Base-by-base conservation (phyloP, 1,284 basidiomycete genomes). In the Melampsora americana region DNA sequence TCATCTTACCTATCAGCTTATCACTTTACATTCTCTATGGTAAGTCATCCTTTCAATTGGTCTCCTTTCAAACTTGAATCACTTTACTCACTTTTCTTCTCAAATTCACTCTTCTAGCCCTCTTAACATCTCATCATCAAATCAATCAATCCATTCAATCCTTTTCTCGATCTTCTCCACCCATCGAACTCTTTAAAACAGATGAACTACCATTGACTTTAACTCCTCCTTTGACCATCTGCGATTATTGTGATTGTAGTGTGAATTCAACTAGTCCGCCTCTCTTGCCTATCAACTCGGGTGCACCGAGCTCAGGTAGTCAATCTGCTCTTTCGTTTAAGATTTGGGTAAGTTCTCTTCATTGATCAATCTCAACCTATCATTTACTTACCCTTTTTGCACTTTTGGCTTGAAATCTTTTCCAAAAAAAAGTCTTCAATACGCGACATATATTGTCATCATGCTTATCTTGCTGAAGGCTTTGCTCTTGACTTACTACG, bases 401-500 rank as follows among this genome's bases (percentile, higher is more conserved):
- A n/a, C n/a, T n/a, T n/a, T 48, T 59, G n/a, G 50, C 53, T 32
- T 69, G 26, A 35, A 11, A 0, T 68, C n/a, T 56, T 69, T 68
- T 68, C n/a, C n/a, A n/a, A n/a, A n/a, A 59, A 2, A 5, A 16
- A 74, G 73, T 12, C 61, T 56, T 76, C 73, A 23, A 69, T 76
- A 16, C 39, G 73, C 11, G 73, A 76, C 53, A 69, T 69, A 32
- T 76, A 76, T 50, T 76, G 73, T 56, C 44, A 76, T 68, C 73
- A 76, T 69, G 60, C 66, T 16, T 76, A 66, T 65, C 23, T 76
- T 23, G 53, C 65, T 30, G 73, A 76, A 76, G 73, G 73, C 1
- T 44, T 59, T 1, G 73, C 73, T 1, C 50, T 76, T 26, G 73
- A 76, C 32, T 30, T 76, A n/a, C 48, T 76, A 20, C 44, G 32